phyloP scores from a whole-genome alignment of 2,329 filamentous ascomycete species.

The Endocalyx cinctus region DNA sequence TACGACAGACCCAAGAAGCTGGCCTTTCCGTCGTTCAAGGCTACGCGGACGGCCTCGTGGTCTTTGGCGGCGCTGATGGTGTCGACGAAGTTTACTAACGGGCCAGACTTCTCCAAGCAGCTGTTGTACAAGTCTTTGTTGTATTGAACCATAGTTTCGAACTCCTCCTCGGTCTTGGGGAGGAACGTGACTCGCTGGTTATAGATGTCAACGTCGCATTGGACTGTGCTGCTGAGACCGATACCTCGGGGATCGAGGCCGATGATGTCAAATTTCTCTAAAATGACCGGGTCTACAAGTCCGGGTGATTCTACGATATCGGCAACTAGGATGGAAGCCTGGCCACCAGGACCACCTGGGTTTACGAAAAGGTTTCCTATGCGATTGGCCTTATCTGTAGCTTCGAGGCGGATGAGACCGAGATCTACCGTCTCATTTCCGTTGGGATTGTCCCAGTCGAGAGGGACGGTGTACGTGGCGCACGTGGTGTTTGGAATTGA shows the following conservation, averaged over 20 bases:
- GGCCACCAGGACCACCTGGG: conserved; percentile 34
- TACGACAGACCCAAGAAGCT: conserved; percentile 38
- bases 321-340: conserved; percentile 21
- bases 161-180: conserved; percentile 32
- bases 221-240: conserved; percentile 33
- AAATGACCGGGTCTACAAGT: conserved; percentile 19
- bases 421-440: conserved; percentile 21
- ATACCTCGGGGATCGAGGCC: conserved; percentile 40
- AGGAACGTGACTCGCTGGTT: conserved; percentile 31
- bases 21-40: conserved; percentile 20
- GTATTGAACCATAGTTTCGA: conserved; percentile 30
- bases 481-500: conserved; percentile 17
- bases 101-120: conserved; percentile 34
- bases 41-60: conserved; percentile 26
- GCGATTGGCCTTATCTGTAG: conserved; percentile 17
- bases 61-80: conserved; percentile 29
- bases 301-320: conserved; percentile 6
- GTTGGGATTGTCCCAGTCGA: conserved; percentile 18
- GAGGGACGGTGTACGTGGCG: conserved; percentile 20
- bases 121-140: conserved; percentile 35
- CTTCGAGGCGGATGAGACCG: conserved; percentile 20
- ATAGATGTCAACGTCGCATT: conserved; percentile 32
- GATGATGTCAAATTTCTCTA: conserved; percentile 35
- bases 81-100: conserved; percentile 36
- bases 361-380: conserved; percentile 37